Conservation (phyloP, 2,329 filamentous ascomycete genomes). For the Waltergamsia citrina region DNA sequence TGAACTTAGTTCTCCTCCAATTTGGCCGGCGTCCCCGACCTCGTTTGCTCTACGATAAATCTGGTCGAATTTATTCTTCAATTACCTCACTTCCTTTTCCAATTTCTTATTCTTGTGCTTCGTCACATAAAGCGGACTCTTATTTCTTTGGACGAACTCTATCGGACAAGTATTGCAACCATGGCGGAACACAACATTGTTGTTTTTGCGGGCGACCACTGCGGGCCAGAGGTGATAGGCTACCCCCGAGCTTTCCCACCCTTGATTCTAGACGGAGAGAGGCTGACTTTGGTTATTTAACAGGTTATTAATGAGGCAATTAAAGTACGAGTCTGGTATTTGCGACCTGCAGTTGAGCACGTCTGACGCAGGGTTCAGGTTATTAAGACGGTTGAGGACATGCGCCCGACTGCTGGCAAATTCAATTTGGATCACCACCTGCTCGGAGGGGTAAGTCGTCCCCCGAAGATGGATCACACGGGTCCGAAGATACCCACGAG, state of each 20-base stretch:
- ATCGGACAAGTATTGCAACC: too few relatives aligned
- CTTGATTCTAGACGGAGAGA: conserved; percentile 8
- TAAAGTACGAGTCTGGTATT: too few relatives aligned
- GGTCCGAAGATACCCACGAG: conserved; percentile 3
- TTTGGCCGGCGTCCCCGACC: too few relatives aligned
- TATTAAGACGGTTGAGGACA: conserved; percentile 66
- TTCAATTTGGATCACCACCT: conserved; percentile 87
- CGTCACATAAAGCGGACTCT: too few relatives aligned
- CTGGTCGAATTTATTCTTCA: too few relatives aligned
- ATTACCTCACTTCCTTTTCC: too few relatives aligned
- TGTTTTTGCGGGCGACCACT: conserved; percentile 73
- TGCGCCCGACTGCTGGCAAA: conserved; percentile 55
- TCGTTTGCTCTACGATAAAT: too few relatives aligned
- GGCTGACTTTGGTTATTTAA: conserved; percentile 5
- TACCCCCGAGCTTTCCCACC: conserved; percentile 8
- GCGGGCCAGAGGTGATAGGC: conserved; percentile 64
- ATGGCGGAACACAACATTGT: conserved; percentile 69
- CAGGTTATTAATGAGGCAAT: conserved; percentile 71
- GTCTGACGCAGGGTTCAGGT: conserved; percentile 38
- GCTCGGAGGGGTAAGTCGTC: conserved; percentile 68
- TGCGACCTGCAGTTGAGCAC: conserved; percentile 3
- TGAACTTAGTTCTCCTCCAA: too few relatives aligned
- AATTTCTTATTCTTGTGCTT: too few relatives aligned
- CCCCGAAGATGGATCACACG: conserved; percentile 8
- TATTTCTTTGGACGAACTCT: too few relatives aligned